Conservation (phyloP, 2,329 filamentous ascomycete species). For the Tolypocladium paradoxum region DNA sequence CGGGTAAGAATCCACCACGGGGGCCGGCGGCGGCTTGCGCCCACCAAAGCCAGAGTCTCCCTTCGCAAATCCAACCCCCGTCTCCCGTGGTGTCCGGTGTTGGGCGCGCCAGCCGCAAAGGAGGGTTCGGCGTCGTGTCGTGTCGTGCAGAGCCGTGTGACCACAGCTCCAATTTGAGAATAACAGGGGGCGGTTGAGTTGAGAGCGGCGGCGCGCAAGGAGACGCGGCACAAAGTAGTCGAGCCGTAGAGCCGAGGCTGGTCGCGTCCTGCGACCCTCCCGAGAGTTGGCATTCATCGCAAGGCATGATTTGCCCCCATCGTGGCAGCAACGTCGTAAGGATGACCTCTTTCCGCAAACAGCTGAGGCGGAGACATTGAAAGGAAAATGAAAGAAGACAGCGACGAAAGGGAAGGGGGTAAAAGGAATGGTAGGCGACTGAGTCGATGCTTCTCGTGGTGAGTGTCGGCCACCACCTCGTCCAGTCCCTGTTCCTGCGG, state of each 20-base stretch:
- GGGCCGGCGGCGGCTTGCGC: not conserved
- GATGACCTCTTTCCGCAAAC: not conserved
- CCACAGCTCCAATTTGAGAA: conserved; percentile 1
- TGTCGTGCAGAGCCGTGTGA: conserved; percentile 1
- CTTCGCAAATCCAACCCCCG: not conserved
- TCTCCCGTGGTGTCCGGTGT: not conserved
- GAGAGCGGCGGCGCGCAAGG: not conserved
- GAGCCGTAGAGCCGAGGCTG: not conserved
- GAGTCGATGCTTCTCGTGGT: conserved; percentile 13
- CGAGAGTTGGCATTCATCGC: not conserved
- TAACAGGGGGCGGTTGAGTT: not conserved
- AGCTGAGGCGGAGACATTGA: conserved; percentile 5
- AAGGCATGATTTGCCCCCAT: not conserved
- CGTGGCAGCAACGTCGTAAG: conserved; percentile 1
- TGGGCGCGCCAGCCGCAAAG: not conserved
- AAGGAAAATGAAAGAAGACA: conserved; percentile 10
- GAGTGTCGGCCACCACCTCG: conserved; percentile 29
- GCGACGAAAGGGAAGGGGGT: conserved; percentile 11
- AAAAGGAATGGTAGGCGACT: conserved; percentile 7
- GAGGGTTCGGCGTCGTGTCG: not conserved
- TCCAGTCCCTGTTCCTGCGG: conserved; percentile 33
- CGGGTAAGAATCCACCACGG: not conserved
- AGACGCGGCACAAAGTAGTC: not conserved
- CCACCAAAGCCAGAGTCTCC: not conserved
- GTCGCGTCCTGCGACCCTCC: not conserved